Percentiles rank a stretch among this genome's conserved stretches.
phyloP scores from a whole-genome alignment of 352 stramenopile species.

The Plasmopara halstedii region DNA sequence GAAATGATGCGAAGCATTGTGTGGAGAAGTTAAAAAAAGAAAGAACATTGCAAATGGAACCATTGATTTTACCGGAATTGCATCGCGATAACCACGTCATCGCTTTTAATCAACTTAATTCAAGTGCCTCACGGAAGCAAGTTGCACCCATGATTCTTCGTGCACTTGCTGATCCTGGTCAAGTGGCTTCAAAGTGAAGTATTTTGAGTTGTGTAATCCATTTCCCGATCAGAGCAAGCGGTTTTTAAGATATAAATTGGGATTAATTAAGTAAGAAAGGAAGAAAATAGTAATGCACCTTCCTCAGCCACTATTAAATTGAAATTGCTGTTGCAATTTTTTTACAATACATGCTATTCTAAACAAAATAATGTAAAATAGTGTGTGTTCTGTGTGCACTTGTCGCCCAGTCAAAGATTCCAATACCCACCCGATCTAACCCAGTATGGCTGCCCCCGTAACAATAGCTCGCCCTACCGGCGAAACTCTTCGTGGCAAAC shows the following conservation, averaged over 20 bases:
- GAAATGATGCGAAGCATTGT: slow-evolving; percentile 23
- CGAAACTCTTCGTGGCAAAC: slow-evolving; percentile 80
- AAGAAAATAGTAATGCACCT: too few relatives aligned
- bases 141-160: slow-evolving; percentile 60
- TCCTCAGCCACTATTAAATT: too few relatives aligned
- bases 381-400: too few relatives aligned
- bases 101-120: slow-evolving; percentile 57
- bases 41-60: slow-evolving; percentile 33
- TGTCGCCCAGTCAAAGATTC: slow-evolving; percentile 26
- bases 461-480: slow-evolving; percentile 59
- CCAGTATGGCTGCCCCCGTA: slow-evolving; percentile 21
- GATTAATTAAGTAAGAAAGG: too few relatives aligned
- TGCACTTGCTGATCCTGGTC: slow-evolving; percentile 34
- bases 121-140: slow-evolving; percentile 61
- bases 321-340: too few relatives aligned
- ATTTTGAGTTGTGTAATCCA: too few relatives aligned
- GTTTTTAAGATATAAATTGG: too few relatives aligned
- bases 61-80: slow-evolving; percentile 24
- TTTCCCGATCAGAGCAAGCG: too few relatives aligned
- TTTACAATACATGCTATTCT: too few relatives aligned
- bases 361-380: too few relatives aligned
- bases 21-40: slow-evolving; percentile 30
- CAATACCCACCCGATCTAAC: neutral
- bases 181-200: too few relatives aligned
- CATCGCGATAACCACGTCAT: slow-evolving; percentile 22